A percentile compares a stretch with the other conserved stretches of the same genome.
These are phyloP conservation scores for Raffaelea arxii DNA, from an alignment of 2,329 filamentous ascomycete genomes.

Conservation along the genomic window DNA sequence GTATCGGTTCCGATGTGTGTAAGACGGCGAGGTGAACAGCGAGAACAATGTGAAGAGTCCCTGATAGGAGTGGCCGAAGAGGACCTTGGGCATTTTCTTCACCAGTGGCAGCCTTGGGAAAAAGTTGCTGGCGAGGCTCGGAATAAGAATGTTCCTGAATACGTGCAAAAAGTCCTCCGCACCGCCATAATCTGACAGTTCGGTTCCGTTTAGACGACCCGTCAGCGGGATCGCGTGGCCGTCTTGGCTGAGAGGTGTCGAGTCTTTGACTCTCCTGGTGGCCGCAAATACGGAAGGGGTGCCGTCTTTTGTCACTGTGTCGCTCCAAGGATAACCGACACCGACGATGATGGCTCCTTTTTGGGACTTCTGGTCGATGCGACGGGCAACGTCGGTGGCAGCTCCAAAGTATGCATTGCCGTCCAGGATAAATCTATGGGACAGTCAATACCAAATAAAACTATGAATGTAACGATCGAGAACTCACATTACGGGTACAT, in stretches of 20 bases:
- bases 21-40: slow-evolving; percentile 7
- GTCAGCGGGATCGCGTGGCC: background rate
- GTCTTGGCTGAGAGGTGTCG: background rate
- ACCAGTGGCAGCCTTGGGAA: background rate
- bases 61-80: slow-evolving; percentile 8
- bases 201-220: background rate
- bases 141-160: background rate
- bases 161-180: background rate
- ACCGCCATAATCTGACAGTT: background rate
- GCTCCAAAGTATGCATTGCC: background rate
- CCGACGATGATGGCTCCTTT: background rate
- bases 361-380: background rate
- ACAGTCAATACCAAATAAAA: no score
- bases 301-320: background rate
- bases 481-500: background rate
- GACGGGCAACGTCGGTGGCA: background rate
- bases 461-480: background rate
- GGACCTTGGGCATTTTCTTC: slow-evolving; percentile 1
- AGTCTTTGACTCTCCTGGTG: background rate
- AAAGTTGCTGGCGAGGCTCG: background rate
- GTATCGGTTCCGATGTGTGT: background rate
- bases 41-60: slow-evolving; percentile 6
- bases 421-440: background rate
- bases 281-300: background rate
- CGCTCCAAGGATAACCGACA: background rate